These are phyloP conservation scores for Pinus albicaulis DNA, from an alignment of 75 land plant species.

Conservation along the genomic window DNA sequence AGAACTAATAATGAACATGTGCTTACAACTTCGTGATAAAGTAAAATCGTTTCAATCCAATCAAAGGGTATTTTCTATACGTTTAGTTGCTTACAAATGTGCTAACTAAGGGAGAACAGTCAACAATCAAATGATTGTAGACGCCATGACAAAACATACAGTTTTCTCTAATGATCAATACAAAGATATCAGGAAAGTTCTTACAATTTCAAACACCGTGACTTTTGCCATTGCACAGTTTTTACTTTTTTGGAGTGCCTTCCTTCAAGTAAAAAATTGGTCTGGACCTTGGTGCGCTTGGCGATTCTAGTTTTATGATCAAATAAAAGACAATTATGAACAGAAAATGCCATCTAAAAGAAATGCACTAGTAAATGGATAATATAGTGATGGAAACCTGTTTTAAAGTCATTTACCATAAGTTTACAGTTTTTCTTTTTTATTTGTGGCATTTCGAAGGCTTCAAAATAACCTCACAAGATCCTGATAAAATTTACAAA, in stretches of 20 bases:
- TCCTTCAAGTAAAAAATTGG: conserved; percentile 64
- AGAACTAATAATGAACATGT: background rate
- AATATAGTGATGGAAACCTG: background rate
- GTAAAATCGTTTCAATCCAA: background rate
- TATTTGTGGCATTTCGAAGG: no score
- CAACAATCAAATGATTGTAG: background rate
- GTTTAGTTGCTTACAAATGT: background rate
- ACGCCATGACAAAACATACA: background rate
- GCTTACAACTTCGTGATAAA: background rate
- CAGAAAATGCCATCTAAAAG: background rate
- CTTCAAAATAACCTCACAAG: no score
- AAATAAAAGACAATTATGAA: conserved; percentile 1
- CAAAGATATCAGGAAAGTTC: conserved; percentile 6
- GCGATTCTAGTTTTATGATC: conserved; percentile 58
- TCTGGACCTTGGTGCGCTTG: conserved; percentile 34
- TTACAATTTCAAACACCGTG: conserved; percentile 93
- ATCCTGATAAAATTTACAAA: no score
- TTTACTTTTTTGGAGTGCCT: conserved; percentile 86
- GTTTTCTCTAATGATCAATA: background rate
- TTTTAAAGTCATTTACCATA: background rate
- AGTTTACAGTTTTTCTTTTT: no score
- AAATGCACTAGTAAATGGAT: background rate
- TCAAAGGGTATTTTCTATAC: no score
- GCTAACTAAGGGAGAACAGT: background rate
- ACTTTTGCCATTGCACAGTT: conserved; percentile 94